These are phyloP conservation scores for Solanum ahanhuiri DNA, from an alignment of 257 asterid genomes.

Conservation along the genomic window DNA sequence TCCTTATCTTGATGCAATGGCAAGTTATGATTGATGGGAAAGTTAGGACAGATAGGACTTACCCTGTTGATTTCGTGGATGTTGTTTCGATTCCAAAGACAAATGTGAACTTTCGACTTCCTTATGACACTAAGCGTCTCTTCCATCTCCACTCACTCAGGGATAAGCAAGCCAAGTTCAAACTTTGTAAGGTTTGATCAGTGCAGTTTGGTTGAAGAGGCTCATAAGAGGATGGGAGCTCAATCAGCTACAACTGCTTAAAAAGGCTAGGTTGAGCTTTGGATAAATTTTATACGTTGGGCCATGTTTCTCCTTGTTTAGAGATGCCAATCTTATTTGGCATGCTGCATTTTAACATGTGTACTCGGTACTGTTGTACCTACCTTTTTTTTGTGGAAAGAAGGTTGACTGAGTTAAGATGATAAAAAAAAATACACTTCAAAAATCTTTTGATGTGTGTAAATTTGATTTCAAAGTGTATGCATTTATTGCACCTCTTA, in stretches of 20 bases:
- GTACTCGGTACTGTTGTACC: background rate
- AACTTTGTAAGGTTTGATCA: background rate
- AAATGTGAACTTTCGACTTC: background rate
- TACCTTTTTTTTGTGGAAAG: background rate
- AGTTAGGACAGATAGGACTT: background rate
- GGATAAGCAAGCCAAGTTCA: background rate
- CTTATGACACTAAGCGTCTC: background rate
- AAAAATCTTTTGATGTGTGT: background rate
- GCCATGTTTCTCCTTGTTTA: background rate
- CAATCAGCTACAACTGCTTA: conserved; percentile 12
- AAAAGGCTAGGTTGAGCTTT: background rate
- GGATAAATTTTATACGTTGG: background rate
- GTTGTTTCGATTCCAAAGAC: background rate
- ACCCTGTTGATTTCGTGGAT: background rate
- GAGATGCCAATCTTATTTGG: background rate
- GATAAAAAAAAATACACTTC: background rate
- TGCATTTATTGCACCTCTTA: background rate
- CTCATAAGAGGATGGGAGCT: conserved; percentile 23
- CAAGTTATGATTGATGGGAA: background rate
- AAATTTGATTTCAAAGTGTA: background rate
- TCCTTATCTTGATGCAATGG: background rate
- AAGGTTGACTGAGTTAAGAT: background rate
- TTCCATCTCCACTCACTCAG: background rate
- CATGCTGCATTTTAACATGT: background rate
- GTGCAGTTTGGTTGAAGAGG: conserved; percentile 9